Evolutionary conservation across 768 basidiomycete species (phyloP).

Genomic region (Cyclocybe cylindracea): DNA sequence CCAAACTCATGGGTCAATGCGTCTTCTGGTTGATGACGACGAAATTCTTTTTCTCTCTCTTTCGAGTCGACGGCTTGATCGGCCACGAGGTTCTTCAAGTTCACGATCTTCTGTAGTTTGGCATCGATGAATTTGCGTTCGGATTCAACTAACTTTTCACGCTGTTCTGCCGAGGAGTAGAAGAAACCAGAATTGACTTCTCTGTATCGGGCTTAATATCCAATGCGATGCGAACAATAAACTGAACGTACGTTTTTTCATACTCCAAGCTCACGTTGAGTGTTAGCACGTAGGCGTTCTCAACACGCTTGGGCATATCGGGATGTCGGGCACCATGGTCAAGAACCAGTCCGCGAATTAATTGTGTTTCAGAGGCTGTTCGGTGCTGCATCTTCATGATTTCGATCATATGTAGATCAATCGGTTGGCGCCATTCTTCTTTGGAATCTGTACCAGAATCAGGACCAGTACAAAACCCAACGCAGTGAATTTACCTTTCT

Average conservation of each 20-base stretch:
- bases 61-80: slow-evolving; percentile 86
- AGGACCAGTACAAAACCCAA: slow-evolving; percentile 3
- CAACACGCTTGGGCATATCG: slow-evolving; percentile 98
- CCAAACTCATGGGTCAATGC: slow-evolving; percentile 97
- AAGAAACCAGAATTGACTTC: slow-evolving; percentile 99
- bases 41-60: slow-evolving; percentile 83
- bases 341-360: slow-evolving; percentile 92
- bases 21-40: slow-evolving; percentile 99
- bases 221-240: slow-evolving; percentile 11
- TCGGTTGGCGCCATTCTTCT: slow-evolving; percentile 81
- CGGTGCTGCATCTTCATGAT: slow-evolving; percentile 99
- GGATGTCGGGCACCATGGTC: slow-evolving; percentile 98
- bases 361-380: slow-evolving; percentile 94
- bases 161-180: slow-evolving; percentile 97
- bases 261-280: slow-evolving; percentile 98
- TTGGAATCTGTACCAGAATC: slow-evolving; percentile 44
- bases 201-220: slow-evolving; percentile 41
- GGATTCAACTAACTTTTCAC: slow-evolving; percentile 98
- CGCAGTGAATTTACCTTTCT: slow-evolving; percentile 47
- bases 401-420: slow-evolving; percentile 99
- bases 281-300: slow-evolving; percentile 94
- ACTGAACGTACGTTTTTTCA: slow-evolving; percentile 87
- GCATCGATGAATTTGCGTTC: slow-evolving; percentile 93
- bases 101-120: slow-evolving; percentile 94
- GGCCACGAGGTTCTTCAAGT: slow-evolving; percentile 94